Evolutionary conservation across 2,329 filamentous ascomycete genomes (phyloP), one percentile per base, ranked within the genome.

Genomic region (Myrmaecium sp.): DNA sequence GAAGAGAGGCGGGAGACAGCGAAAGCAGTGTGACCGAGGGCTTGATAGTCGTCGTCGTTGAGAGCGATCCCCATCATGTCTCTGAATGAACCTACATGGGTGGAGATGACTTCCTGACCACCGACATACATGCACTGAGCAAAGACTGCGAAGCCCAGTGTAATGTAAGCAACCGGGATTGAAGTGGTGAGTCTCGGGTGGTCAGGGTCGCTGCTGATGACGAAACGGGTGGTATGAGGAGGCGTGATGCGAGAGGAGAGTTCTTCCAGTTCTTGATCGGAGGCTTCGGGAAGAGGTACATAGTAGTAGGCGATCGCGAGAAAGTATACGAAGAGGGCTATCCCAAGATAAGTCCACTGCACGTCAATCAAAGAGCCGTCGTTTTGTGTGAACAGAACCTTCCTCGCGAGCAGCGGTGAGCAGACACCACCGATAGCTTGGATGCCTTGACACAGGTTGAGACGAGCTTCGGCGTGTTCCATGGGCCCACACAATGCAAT

Each of bases 311-410:
- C 55, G 6, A 72, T 52, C 2, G 69, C 69, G 8, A 74, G 52
- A 3, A 62, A 44, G 24, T 71, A 55, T 15, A 64, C 69, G 37
- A 72, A 70, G 8, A 74, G 54, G 1, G 66, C 59, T 30, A 74
- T 72, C 5, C 66, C 69, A 3, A 74, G 59, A 33, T 74, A 74
- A 1, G 68, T 62, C 67, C 69, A 74, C 41, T 74, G 69, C 1
- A 71, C 66, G 29, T 69, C 58, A 30, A 73, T 62, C 14, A 74
- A 43, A 6, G 57, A 62, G 1, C 58, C 52, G 1, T 63, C 61
- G 30, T 62, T 50, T 10, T 40, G 37, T 21, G 54, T 57, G 47
- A 72, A 71, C 15, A 74, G 55, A 0, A 68, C 67, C 28, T 62
- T 64, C 30, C 64, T 56, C 3, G 69, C 69, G 18, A 74, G 54